phyloP scores from a whole-genome alignment of 331 rosid species.

The Rhamnella rubrinervis region DNA sequence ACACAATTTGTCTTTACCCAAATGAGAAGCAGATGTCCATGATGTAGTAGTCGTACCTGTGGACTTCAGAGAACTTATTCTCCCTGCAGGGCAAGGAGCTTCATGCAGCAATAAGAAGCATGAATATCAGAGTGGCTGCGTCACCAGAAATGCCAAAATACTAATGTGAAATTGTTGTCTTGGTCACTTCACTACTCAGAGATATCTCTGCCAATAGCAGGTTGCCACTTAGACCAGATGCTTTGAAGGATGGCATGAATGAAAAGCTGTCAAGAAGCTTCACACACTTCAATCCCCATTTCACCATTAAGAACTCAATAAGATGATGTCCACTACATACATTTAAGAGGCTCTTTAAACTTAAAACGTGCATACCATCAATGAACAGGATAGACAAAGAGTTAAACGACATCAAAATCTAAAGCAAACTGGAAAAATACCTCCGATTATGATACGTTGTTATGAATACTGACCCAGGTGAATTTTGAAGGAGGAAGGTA shows the following conservation, averaged over 20 bases:
- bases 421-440: slow-evolving; percentile 32
- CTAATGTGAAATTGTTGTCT: slow-evolving; percentile 30
- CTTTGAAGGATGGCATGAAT: slow-evolving; percentile 62
- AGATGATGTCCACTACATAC: slow-evolving; percentile 73
- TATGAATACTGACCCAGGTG: slow-evolving; percentile 66
- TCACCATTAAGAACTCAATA: slow-evolving; percentile 70
- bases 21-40: background rate
- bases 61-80: background rate
- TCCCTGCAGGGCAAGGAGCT: background rate
- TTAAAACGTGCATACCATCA: background rate
- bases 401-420: slow-evolving; percentile 1
- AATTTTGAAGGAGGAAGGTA: slow-evolving; percentile 61
- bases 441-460: slow-evolving; percentile 85
- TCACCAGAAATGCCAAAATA: slow-evolving; percentile 7
- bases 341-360: background rate
- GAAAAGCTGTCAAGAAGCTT: slow-evolving; percentile 81
- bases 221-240: slow-evolving; percentile 66
- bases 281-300: slow-evolving; percentile 82
- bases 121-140: background rate
- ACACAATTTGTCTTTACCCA: background rate
- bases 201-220: slow-evolving; percentile 77
- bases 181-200: slow-evolving; percentile 32
- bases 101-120: slow-evolving; percentile 6
- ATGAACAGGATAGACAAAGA: background rate
- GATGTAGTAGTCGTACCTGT: background rate